These are phyloP conservation scores for Fraxinus latifolia DNA, from an alignment of 305 asterid species.

Conservation along the genomic window DNA sequence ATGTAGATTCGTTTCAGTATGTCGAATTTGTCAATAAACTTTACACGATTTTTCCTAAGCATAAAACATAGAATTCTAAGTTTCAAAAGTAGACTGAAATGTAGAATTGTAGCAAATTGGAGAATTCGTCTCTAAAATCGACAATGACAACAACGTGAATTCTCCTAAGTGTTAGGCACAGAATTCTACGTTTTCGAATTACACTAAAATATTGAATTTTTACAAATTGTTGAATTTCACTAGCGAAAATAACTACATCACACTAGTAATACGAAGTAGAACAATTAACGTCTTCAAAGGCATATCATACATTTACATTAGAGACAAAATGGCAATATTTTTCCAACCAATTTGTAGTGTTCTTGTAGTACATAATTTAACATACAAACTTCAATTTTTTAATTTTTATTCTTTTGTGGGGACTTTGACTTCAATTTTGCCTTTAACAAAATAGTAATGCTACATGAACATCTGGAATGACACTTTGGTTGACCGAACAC, in stretches of 20 bases:
- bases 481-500: too few relatives aligned
- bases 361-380: neutral
- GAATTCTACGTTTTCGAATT: neutral
- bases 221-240: neutral
- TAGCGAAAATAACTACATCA: too few relatives aligned
- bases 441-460: too few relatives aligned
- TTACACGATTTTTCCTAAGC: neutral
- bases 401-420: too few relatives aligned
- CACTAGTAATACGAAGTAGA: neutral
- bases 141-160: neutral
- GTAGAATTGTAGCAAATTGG: neutral
- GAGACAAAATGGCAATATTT: neutral
- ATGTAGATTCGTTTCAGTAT: neutral
- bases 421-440: too few relatives aligned
- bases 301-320: neutral
- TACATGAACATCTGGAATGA: too few relatives aligned
- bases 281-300: neutral
- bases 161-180: neutral
- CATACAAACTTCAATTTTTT: neutral
- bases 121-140: neutral
- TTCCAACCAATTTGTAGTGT: neutral
- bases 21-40: neutral
- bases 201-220: neutral
- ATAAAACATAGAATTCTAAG: neutral
- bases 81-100: neutral